Evolutionary conservation across 495 filamentous ascomycete genomes (phyloP), one percentile per base, ranked within the genome.

Genomic region (Neurospora sp.): DNA sequence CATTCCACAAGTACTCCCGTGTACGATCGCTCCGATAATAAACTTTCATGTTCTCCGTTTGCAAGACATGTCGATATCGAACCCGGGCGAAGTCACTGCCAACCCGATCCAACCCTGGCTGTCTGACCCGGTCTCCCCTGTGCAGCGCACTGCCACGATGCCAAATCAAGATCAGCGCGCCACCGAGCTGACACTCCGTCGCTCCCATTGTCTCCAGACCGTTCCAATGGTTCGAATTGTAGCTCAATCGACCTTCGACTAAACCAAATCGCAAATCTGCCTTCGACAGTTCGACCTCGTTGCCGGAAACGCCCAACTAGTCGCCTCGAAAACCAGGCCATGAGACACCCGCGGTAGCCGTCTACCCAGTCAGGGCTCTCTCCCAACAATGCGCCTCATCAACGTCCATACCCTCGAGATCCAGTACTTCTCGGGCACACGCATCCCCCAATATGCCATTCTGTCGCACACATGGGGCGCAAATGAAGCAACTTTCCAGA

Each of bases 401-500:
- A 80, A 84, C 69, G 74, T 73, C 5, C 11, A 11, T 1, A 81
- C 72, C 9, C 70, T 76, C 3, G 72, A 79, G 4, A 74, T 84
- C 20, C 74, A 82, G 40, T 75, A 77, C 23, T 83, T 83, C 70
- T 35, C 76, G 18, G 77, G 73, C 0, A 20, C 72, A 48, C 69
- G 73, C 18, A 75, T 79, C 5, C 81, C 77, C 0, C 62, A 71
- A 16, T 83, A 83, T 70, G 80, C 81, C 31, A 83, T 84, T 31
- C 76, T 83, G 4, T 82, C 81, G 14, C 81, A 83, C 41, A 81
- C 77, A 5, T 84, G 83, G 82, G 77, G 75, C 18, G 20, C 70
- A 7, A 75, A 73, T 0, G 82, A 84, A 54, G 81, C 80, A 16
- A 75, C 73, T 0, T 80, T 83, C 71, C 70, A 82, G 40, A 77